Evolutionary conservation across 306 rosid genomes (phyloP).

Genomic region (Trifolium dubium): DNA sequence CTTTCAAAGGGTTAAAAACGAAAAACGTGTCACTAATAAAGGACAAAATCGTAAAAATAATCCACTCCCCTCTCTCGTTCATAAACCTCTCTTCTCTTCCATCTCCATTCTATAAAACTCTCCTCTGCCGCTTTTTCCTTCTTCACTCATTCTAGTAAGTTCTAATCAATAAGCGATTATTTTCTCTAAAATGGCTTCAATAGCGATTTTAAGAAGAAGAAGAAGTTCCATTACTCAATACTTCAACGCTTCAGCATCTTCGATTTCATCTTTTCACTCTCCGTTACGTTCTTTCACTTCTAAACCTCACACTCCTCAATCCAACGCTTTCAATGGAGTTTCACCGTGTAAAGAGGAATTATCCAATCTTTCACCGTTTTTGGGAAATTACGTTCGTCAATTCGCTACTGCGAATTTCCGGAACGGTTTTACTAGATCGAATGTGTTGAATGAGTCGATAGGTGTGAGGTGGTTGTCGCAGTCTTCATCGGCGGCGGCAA

Average conservation of each 20-base stretch:
- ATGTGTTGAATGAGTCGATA: slow-evolving; percentile 28
- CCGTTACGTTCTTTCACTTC: slow-evolving; percentile 36
- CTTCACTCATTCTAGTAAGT: slow-evolving; percentile 9
- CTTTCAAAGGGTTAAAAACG: neutral
- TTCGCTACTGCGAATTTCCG: slow-evolving; percentile 31
- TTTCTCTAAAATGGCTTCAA: slow-evolving; percentile 56
- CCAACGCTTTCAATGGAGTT: slow-evolving; percentile 12
- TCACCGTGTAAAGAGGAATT: slow-evolving; percentile 31
- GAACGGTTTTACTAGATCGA: slow-evolving; percentile 26
- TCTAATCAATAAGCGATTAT: neutral
- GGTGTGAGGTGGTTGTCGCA: slow-evolving; percentile 54
- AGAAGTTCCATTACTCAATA: slow-evolving; percentile 45
- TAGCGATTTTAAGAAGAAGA: slow-evolving; percentile 65
- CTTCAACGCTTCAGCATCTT: slow-evolving; percentile 38
- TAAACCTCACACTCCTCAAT: slow-evolving; percentile 36
- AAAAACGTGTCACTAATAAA: neutral
- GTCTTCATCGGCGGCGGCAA: slow-evolving; percentile 40
- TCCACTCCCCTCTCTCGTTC: neutral
- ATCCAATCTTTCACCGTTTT: slow-evolving; percentile 31
- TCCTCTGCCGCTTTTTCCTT: neutral
- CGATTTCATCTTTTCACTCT: slow-evolving; percentile 47
- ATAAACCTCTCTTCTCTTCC: neutral
- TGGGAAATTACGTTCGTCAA: slow-evolving; percentile 35
- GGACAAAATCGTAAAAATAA: slow-evolving; percentile 31
- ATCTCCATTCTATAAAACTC: neutral